Percentiles rank a stretch among this genome's conserved stretches.
These are phyloP conservation scores for Fusarium dimerum DNA, from an alignment of 2,329 filamentous ascomycete species.

Conservation along the genomic window DNA sequence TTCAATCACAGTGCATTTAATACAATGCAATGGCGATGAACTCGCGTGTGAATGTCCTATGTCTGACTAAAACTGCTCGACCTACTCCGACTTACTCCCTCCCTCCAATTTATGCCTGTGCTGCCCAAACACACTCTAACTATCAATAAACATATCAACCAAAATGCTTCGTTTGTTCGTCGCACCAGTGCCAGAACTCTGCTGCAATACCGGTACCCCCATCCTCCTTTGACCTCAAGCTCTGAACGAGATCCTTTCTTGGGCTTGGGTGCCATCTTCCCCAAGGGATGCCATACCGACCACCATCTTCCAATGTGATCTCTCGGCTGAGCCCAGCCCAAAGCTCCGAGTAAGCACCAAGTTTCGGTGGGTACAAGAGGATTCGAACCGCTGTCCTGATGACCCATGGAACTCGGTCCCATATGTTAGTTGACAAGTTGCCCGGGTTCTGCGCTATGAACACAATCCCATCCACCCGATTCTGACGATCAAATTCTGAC, in stretches of 20 bases:
- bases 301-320: constrained; percentile 32
- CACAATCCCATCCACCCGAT: constrained; percentile 27
- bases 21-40: no score
- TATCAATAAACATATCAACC: background rate
- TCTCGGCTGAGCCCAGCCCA: constrained; percentile 42
- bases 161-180: constrained; percentile 7
- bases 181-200: constrained; percentile 34
- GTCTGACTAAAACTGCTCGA: no score
- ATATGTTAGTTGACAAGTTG: constrained; percentile 32
- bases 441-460: constrained; percentile 38
- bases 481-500: constrained; percentile 31
- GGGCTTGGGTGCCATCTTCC: constrained; percentile 25
- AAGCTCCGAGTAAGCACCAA: constrained; percentile 44
- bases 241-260: constrained; percentile 31
- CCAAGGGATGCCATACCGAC: constrained; percentile 33
- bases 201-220: constrained; percentile 29
- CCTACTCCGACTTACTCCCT: no score
- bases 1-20: no score
- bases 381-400: constrained; percentile 27
- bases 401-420: constrained; percentile 10
- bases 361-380: constrained; percentile 29
- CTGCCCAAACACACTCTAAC: no score
- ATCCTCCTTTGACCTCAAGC: constrained; percentile 24
- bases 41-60: no score
- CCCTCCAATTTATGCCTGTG: no score